phyloP scores from a whole-genome alignment of 1,139 yeast genomes.

The Hansenula lynferdii region DNA sequence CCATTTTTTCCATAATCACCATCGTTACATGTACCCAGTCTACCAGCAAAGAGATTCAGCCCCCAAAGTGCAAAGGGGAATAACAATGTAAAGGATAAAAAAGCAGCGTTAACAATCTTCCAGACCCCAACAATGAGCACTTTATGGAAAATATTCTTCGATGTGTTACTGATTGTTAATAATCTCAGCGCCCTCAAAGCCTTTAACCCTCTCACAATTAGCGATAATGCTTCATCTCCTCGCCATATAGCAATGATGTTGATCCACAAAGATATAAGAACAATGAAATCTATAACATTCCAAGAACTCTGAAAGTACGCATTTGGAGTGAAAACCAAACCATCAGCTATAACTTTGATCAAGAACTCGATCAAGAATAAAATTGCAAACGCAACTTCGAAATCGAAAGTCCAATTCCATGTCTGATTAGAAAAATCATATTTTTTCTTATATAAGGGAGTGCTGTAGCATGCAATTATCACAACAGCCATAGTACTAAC shows the following conservation, averaged over 20 bases:
- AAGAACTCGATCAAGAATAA: constrained; percentile 69
- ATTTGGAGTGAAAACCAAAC: constrained; percentile 74
- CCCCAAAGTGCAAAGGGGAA: constrained; percentile 95
- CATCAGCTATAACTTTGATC: constrained; percentile 83
- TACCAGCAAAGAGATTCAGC: constrained; percentile 68
- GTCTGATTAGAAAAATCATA: constrained; percentile 27
- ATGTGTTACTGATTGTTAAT: constrained; percentile 71
- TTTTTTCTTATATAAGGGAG: constrained; percentile 63
- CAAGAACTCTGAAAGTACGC: constrained; percentile 81
- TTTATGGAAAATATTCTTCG: constrained; percentile 74
- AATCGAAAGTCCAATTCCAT: constrained; percentile 57
- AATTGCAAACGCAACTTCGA: constrained; percentile 58
- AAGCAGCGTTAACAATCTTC: constrained; percentile 71
- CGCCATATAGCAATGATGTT: constrained; percentile 61
- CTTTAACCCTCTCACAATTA: constrained; percentile 75
- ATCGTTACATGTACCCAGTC: constrained; percentile 72
- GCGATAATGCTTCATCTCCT: constrained; percentile 51
- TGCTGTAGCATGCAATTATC: constrained; percentile 68
- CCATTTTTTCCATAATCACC: constrained; percentile 30
- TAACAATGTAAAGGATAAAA: constrained; percentile 69
- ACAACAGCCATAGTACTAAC: constrained; percentile 66
- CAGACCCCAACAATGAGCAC: constrained; percentile 79
- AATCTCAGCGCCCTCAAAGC: constrained; percentile 85
- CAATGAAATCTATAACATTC: constrained; percentile 77
- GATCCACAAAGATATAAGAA: constrained; percentile 75